Base-by-base conservation (phyloP, 176 grass and related monocot species). In the Aegilops bicornis region DNA sequence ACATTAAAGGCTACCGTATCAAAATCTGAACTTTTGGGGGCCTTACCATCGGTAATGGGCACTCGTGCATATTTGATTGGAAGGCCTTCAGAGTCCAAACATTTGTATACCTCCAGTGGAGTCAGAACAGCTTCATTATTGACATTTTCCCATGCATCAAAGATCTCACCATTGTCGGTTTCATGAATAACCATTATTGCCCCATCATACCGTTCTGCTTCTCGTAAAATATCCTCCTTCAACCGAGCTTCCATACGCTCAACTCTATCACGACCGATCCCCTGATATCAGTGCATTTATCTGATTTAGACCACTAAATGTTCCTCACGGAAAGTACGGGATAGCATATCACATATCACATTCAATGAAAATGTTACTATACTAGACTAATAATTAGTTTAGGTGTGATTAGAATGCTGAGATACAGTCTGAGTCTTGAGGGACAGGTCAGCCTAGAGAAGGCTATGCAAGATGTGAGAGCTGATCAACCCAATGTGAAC, bases 1-100 rank as follows among this genome's bases (percentile, higher is more conserved):
- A 96, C 79, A 82, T 98, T 98, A 16, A 89, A 84, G 45, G 94
- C 90, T 91, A 98, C 85, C 25, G 87, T 92, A 82, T 98, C 97
- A 78, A 98, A 94, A 86, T 98, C 97, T 29, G 97, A 98, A 89
- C 92, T 98, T 96, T 98, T 92, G 10, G 97, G 97, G 79, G 97
- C 97, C 91, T 98, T 98, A 80, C 97, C 97, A 88, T 98, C 97
- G 85, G 94, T 98, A 88, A 98, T 98, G 29, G 97, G 97, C 40
- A 98, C 97, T 64, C 97, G 90, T 86, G 92, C 94, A 91, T 98
- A 98, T 58, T 90, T 96, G 69, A 98, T 91, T 13, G 87, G 90
- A 91, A 98, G 91, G 42, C 97, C 97, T 91, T 90, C 93, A 84
- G 48, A 78, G 36, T 92, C 97, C 79, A 98, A 89, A 85, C 79